phyloP scores from a whole-genome alignment of 495 filamentous ascomycete species.

The Cladorrhinum samala region DNA sequence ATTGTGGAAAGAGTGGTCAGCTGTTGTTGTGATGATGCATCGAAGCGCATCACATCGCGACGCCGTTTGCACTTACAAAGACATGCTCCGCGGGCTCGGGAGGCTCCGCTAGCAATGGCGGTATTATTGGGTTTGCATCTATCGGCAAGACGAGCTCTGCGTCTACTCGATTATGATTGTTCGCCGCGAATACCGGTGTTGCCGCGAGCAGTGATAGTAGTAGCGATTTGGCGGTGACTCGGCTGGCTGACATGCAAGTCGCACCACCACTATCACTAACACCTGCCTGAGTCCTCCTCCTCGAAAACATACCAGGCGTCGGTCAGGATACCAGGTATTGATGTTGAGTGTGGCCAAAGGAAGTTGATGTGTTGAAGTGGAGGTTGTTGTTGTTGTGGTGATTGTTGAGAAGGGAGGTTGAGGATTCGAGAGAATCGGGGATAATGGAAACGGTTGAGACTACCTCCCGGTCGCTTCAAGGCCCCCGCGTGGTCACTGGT shows the following conservation, averaged over 20 bases:
- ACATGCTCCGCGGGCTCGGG: slow-evolving; percentile 39
- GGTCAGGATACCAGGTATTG: neutral
- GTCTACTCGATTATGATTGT: slow-evolving; percentile 11
- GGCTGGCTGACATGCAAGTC: slow-evolving; percentile 44
- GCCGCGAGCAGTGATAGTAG: slow-evolving; percentile 57
- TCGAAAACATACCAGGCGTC: slow-evolving; percentile 32
- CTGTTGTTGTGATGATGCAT: slow-evolving; percentile 2
- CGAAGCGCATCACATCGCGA: neutral
- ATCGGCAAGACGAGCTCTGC: slow-evolving; percentile 29
- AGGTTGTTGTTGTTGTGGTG: neutral
- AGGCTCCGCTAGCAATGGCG: slow-evolving; percentile 35
- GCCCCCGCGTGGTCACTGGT: neutral
- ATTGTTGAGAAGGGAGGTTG: neutral
- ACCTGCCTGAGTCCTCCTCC: no score
- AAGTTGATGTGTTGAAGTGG: neutral
- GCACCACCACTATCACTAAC: slow-evolving; percentile 26
- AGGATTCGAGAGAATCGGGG: neutral
- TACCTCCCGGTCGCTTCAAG: no score
- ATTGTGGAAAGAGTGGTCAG: no score
- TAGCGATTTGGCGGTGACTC: slow-evolving; percentile 54
- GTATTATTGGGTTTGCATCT: slow-evolving; percentile 26
- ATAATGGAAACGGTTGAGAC: neutral
- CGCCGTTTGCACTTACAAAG: slow-evolving; percentile 37
- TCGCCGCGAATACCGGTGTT: slow-evolving; percentile 24
- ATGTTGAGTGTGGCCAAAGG: neutral